These are phyloP conservation scores for Hibiscus trionum DNA, from an alignment of 345 rosid species.

Conservation along the genomic window DNA sequence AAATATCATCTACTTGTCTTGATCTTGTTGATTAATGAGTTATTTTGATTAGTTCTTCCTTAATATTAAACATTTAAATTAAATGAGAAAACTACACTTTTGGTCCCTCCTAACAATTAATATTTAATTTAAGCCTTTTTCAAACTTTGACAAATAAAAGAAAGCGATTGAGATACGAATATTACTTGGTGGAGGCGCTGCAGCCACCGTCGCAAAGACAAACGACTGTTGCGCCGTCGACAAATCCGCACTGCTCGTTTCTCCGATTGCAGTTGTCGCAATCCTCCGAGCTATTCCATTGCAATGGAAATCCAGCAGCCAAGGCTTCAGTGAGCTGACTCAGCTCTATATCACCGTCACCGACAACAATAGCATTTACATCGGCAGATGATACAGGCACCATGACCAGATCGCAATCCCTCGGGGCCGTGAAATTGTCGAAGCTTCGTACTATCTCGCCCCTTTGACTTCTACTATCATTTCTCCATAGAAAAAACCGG, in stretches of 20 bases:
- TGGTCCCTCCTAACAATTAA: too few relatives aligned
- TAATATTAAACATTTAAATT: too few relatives aligned
- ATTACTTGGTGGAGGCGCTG: conserved; percentile 13
- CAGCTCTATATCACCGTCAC: not conserved
- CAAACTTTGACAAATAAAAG: not conserved
- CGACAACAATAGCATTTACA: not conserved
- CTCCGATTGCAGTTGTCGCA: conserved; percentile 16
- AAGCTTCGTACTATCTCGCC: not conserved
- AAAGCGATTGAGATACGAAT: not conserved
- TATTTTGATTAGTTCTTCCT: too few relatives aligned
- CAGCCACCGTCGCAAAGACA: conserved; percentile 18
- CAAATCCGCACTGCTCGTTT: conserved; percentile 23
- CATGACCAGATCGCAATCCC: conserved; percentile 9
- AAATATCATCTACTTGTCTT: too few relatives aligned
- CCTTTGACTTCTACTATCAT: not conserved
- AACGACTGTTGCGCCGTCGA: conserved; percentile 5
- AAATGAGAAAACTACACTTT: too few relatives aligned
- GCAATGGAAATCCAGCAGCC: conserved; percentile 24
- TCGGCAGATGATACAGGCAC: conserved; percentile 15
- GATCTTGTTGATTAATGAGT: too few relatives aligned
- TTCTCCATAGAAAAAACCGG: conserved; percentile 6
- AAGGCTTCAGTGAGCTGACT: not conserved
- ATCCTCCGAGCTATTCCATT: conserved; percentile 9
- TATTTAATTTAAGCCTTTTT: too few relatives aligned
- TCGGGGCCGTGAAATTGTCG: not conserved